Conservation (phyloP, 2,329 filamentous ascomycete species). For the Penicillium italicum region DNA sequence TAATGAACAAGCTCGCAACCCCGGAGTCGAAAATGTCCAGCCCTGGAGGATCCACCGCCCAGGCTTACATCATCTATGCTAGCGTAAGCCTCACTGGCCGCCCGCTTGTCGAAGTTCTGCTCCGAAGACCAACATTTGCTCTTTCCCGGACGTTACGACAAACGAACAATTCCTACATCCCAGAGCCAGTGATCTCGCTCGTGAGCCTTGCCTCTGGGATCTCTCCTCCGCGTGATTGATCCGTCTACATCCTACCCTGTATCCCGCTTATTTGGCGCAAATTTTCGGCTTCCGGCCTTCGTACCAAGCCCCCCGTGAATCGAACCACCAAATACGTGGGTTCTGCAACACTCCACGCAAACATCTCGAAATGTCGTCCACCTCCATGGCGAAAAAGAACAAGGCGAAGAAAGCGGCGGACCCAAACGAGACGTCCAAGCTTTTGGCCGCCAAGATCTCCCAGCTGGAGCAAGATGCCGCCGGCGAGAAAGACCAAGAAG, state of each 20-base stretch:
- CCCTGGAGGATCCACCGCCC: background rate
- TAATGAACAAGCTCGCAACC: background rate
- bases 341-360: slow-evolving; percentile 13
- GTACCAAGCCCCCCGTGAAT: background rate
- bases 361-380: slow-evolving; percentile 41
- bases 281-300: slow-evolving; percentile 17
- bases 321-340: background rate
- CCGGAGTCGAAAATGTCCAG: slow-evolving; percentile 10
- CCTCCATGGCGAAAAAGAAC: slow-evolving; percentile 65
- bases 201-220: slow-evolving; percentile 21
- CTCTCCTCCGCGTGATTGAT: slow-evolving; percentile 16
- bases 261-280: slow-evolving; percentile 16
- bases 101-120: slow-evolving; percentile 11
- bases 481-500: slow-evolving; percentile 90
- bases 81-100: slow-evolving; percentile 6
- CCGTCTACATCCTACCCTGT: slow-evolving; percentile 8
- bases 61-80: slow-evolving; percentile 8
- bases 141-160: slow-evolving; percentile 2
- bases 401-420: slow-evolving; percentile 83
- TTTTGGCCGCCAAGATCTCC: slow-evolving; percentile 88
- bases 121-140: slow-evolving; percentile 7
- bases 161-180: slow-evolving; percentile 9
- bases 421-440: slow-evolving; percentile 83
- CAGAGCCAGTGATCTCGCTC: slow-evolving; percentile 20
- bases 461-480: slow-evolving; percentile 92